These are phyloP conservation scores for Francoa sonchifolia DNA, from an alignment of 441 rosid species.

Conservation along the genomic window DNA sequence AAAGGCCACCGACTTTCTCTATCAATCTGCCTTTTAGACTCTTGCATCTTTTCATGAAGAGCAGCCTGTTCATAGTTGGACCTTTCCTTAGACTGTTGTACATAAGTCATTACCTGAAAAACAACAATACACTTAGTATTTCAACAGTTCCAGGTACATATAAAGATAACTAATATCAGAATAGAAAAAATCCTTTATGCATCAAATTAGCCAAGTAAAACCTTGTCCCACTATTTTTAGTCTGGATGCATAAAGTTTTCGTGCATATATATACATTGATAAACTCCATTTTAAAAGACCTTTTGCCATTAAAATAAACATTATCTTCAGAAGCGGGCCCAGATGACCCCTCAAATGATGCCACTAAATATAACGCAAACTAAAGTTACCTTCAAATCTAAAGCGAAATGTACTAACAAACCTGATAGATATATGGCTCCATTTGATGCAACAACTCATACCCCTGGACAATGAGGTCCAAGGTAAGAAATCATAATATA, in stretches of 20 bases:
- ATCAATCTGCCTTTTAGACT: slow-evolving; percentile 72
- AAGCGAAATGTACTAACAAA: slow-evolving; percentile 14
- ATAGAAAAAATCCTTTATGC: too few species aligned
- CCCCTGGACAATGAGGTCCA: slow-evolving; percentile 33
- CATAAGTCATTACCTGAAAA: slow-evolving; percentile 61
- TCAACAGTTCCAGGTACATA: background rate
- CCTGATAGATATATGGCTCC: slow-evolving; percentile 91
- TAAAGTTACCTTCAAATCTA: background rate
- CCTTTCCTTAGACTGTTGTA: slow-evolving; percentile 87
- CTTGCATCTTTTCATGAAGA: slow-evolving; percentile 76
- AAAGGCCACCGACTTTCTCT: slow-evolving; percentile 43
- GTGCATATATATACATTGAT: too few species aligned
- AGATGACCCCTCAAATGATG: too few species aligned
- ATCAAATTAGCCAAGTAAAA: too few species aligned
- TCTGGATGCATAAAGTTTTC: too few species aligned
- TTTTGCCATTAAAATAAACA: too few species aligned
- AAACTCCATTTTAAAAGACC: too few species aligned
- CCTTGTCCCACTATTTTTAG: too few species aligned
- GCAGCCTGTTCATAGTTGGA: slow-evolving; percentile 81
- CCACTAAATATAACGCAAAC: too few species aligned
- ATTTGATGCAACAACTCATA: slow-evolving; percentile 79
- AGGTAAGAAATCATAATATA: background rate
- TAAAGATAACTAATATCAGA: background rate
- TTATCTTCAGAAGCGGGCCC: too few species aligned
- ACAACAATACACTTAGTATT: slow-evolving; percentile 5